Evolutionary conservation across 352 stramenopile species (phyloP), one percentile per base, ranked within the genome.

Genomic region (Phytophthora palmivora): DNA sequence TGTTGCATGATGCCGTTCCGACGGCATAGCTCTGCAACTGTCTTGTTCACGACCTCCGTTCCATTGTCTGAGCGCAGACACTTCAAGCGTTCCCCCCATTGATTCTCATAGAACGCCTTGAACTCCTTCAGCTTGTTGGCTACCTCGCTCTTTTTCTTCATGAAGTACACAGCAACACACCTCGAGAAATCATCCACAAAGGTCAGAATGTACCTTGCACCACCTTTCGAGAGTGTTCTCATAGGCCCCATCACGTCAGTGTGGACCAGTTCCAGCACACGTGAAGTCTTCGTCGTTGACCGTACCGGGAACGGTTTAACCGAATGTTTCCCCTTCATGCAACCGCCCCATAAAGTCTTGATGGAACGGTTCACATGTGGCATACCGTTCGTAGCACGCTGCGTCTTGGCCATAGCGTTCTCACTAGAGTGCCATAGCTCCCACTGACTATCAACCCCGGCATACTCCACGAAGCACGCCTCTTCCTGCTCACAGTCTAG

Each of bases 21-120:
- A n/a, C n/a, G n/a, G n/a, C n/a, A n/a, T n/a, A n/a, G n/a, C n/a
- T n/a, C n/a, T n/a, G n/a, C n/a, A n/a, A n/a, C 6, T 8, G 22
- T 37, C 18, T 73, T 67, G 37, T 66, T 67, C 3, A 60, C 45
- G 21, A 65, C 57, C 50, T 82, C 65, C 6, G 55, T 57, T 16
- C 65, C 73, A 12, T 75, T 77, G 46, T 78, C 69, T 0, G 72
- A 67, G 0, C 72, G n/a, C n/a, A 39, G 4, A 81, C 28, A 46
- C 22, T 32, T 42, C 9, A 76, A 37, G 0, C 42, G 57, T n/a
- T 33, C 22, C 30, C 56, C 48, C 19, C 50, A 69, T 39, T 76
- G 61, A 18, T 54, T 49, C 16, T 74, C n/a, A n/a, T n/a, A n/a
- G n/a, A n/a, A n/a, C n/a, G n/a, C n/a, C n/a, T n/a, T n/a, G n/a